Evolutionary conservation across 1,284 basidiomycete species (phyloP), one percentile per base, ranked within the genome.

Genomic region (Ganoderma boninense): DNA sequence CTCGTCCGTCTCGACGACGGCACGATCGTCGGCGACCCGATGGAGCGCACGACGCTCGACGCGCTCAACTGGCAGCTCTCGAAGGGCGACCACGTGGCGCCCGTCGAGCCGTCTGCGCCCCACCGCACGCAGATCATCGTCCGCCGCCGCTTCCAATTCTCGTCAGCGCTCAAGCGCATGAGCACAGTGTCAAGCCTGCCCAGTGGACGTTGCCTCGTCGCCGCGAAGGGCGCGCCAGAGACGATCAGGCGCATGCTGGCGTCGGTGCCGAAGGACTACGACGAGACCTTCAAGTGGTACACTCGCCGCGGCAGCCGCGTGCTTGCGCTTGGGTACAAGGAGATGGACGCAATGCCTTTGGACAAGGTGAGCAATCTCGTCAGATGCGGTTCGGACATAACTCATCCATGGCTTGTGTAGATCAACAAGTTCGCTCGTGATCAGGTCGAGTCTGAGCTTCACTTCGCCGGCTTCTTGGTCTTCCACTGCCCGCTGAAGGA

Each of bases 11-110:
- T 99, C 49, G 95, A 96, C 75, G 97, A 98, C 78, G 97, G 96
- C 4, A 92, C 92, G 0, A 86, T 98, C 46, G 97, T 99, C 44
- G 98, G 97, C 18, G 98, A 99, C 80, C 97, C 98, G 0, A 99
- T 99, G 97, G 97, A 99, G 82, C 97, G 97, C 84, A 97, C 95
- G 0, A 97, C 97, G 0, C 84, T 99, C 20, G 95, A 97, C 74
- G 94, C 96, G 1, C 87, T 99, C 61, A 92, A 95, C 69, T 99
- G 97, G 97, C 90, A 92, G 73, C 81, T 99, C 26, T 86, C 85
- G 49, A 94, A 92, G 82, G 95, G 95, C 87, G 95, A 97, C 78
- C 81, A 86, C 18, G 86, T 97, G 71, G 81, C 89, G 2, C 92
- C 95, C 0, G 81, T 86, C 42, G 83, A 85, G 11, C 81, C 83